Evolutionary conservation across 306 rosid species (phyloP).

Genomic region (Cicer arietinum): DNA sequence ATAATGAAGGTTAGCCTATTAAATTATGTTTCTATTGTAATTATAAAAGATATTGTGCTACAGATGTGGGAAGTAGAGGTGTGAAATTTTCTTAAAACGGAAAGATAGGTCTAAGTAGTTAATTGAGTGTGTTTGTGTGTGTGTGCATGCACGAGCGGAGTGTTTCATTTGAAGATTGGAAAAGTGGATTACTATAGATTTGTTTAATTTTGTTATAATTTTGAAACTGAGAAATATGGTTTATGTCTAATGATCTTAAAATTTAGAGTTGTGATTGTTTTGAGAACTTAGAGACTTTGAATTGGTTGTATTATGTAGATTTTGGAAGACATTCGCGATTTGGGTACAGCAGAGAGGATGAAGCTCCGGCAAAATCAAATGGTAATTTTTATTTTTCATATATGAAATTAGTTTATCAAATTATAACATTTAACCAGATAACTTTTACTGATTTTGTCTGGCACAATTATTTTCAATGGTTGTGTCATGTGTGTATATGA

Average conservation of each 20-base stretch:
- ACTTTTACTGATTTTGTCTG: not conserved
- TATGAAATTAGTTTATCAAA: slow-evolving; percentile 28
- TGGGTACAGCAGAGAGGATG: slow-evolving; percentile 27
- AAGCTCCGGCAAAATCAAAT: slow-evolving; percentile 38
- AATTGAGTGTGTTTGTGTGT: not conserved
- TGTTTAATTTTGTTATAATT: not conserved
- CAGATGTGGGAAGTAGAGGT: too few relatives aligned
- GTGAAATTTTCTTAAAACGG: too few relatives aligned
- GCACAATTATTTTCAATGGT: not conserved
- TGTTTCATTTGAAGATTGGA: slow-evolving; percentile 17
- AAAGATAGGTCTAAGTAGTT: not conserved
- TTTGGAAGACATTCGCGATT: slow-evolving; percentile 36
- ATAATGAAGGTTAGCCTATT: slow-evolving; percentile 52
- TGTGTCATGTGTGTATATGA: not conserved
- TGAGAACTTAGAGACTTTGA: slow-evolving; percentile 11
- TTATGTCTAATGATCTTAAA: slow-evolving; percentile 18
- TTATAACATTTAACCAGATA: slow-evolving; percentile 20
- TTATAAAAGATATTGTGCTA: too few relatives aligned
- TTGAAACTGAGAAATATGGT: slow-evolving; percentile 1
- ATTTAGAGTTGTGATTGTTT: slow-evolving; percentile 14
- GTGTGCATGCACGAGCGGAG: not conserved
- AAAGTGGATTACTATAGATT: not conserved
- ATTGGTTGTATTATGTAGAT: slow-evolving; percentile 45
- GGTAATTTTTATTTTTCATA: slow-evolving; percentile 29
- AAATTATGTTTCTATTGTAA: not conserved